Base-by-base conservation (phyloP, 257 asterid species). In the Ocimum tenuiflorum region DNA sequence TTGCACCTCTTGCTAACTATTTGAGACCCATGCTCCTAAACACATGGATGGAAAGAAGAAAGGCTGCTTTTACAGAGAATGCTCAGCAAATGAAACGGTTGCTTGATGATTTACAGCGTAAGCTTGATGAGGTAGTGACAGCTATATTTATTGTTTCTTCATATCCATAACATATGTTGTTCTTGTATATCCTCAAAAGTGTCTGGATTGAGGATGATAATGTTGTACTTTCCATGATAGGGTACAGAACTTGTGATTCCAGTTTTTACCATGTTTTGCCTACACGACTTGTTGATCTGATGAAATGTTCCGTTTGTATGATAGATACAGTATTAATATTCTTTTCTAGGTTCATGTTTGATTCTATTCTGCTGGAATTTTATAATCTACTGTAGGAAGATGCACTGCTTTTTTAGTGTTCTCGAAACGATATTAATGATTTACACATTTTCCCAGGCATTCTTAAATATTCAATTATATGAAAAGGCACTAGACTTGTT, bases 401-500 rank as follows among this genome's bases (percentile, higher is more conserved):
- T 64, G 11, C 50, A 39, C 14, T 41, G 15, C 54, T 4, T 55
- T 51, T 55, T 46, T 22, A 52, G 11, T 46, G 13, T 71, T 47
- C 15, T 54, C 53, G 64, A 59, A 74, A 70, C 58, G 35, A 66
- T 20, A 18, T 36, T 18, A 36, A 58, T 14, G 67, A 20, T 71
- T 64, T 14, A 29, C 29, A 35, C 69, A 60, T 73, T 42, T 52
- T 51, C 65, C 64, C 91, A 92, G 99, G 78, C 89, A 20, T 77
- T 83, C 80, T 83, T 92, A 68, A 87, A 92, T 66, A 80, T 92
- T 72, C 99, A 89, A 76, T 83, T 89, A 63, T 89, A 87, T 84
- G 97, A 86, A 63, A 92, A 89, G 81, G 99, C 95, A 12, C 73
- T 89, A 36, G 99, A 92, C 67, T 75, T 92, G 84, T 90, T 92